Base-by-base conservation (phyloP, 805 yeast species). In the Tetrapisispora namnaoensis region DNA sequence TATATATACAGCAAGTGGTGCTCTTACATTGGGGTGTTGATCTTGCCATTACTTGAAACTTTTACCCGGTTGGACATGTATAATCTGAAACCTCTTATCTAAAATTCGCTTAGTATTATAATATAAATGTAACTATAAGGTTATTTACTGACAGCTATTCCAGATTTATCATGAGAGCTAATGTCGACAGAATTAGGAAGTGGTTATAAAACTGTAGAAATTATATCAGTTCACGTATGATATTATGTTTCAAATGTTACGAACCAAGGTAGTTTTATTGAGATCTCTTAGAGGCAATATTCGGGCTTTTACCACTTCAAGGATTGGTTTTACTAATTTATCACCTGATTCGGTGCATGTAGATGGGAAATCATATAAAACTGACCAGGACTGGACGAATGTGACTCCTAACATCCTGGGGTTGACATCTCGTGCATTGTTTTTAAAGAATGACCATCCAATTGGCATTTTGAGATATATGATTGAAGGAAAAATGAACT, bases 401-500 rank as follows among this genome's bases (percentile, higher is more conserved):
- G 83, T 86, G 1, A 86, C 96, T 0, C 81, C 82, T 1, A 73
- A 83, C 36, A 88, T 93, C 39, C 57, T 82, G 11, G 75, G 73
- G 4, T 70, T 87, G 30, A 80, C 89, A 0, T 83, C 80, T 22
- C 74, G 95, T 52, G 77, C 84, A 45, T 70, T 91, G 24, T 96
- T 91, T 63, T 72, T 79, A 44, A 71, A 86, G 51, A 77, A 79
- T 20, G 69, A 80, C 54, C 98, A 93, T 65, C 99, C 99, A 7
- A 79, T 93, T 37, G 96, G 96, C 2, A 91, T 90, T 46, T 72
- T 93, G 35, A 76, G 89, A 42, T 73, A 77, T 20, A 70, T 90
- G 52, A 80, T 93, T 40, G 95, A 90, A 62, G 67, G 64, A 17
- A 79, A 82, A 51, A 79, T 93, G 62, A 56, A 71, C 18, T 77